phyloP scores from a whole-genome alignment of 345 rosid species.

The Aethionema arabicum region DNA sequence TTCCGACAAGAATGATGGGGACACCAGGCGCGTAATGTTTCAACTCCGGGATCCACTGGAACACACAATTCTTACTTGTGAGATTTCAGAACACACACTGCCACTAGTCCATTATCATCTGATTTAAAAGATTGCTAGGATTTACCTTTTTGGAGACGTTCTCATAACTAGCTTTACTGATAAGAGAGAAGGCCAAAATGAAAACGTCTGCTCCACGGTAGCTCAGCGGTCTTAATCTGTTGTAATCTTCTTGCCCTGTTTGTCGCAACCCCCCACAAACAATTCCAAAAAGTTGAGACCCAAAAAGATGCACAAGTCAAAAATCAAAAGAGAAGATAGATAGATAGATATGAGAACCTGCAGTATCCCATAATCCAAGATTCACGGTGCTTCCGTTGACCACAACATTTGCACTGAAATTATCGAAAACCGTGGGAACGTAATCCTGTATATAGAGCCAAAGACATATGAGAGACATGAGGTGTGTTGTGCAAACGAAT shows the following conservation, averaged over 20 bases:
- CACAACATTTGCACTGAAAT: constrained; percentile 94
- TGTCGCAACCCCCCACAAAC: constrained; percentile 12
- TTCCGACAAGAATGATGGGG: constrained; percentile 86
- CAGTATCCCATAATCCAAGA: constrained; percentile 97
- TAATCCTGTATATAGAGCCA: constrained; percentile 56
- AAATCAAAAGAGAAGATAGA: background rate
- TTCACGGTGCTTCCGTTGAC: constrained; percentile 88
- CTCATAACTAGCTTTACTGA: constrained; percentile 99
- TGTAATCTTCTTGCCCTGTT: constrained; percentile 94
- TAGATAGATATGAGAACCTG: constrained; percentile 45
- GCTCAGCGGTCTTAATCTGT: constrained; percentile 86
- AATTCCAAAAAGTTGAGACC: constrained; percentile 7
- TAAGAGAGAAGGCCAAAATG: constrained; percentile 89
- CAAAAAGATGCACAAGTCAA: background rate
- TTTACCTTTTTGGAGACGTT: constrained; percentile 88
- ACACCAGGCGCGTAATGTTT: constrained; percentile 96
- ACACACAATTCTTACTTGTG: constrained; percentile 14
- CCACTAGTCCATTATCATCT: background rate
- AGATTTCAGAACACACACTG: background rate
- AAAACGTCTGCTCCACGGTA: constrained; percentile 97
- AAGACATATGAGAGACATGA: constrained; percentile 5
- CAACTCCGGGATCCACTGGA: constrained; percentile 98
- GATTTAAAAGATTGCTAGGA: background rate
- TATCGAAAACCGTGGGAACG: constrained; percentile 92
- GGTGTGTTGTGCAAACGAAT: background rate